Evolutionary conservation across 2,329 filamentous ascomycete species (phyloP).

Genomic region (Cytospora piceae): DNA sequence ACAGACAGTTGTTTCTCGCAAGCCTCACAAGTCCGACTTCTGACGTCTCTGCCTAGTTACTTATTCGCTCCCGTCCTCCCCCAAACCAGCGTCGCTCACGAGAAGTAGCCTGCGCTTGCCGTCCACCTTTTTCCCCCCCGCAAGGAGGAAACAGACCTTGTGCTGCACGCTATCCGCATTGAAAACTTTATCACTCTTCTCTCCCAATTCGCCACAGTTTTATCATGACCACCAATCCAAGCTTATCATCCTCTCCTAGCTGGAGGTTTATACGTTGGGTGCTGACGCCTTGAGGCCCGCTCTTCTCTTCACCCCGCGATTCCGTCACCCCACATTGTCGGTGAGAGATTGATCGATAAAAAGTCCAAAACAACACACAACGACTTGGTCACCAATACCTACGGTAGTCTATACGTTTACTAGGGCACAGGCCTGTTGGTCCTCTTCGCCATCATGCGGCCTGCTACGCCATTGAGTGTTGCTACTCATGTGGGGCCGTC

Average conservation of each 20-base stretch:
- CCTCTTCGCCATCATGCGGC: slow-evolving; percentile 39
- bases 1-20: slow-evolving; percentile 26
- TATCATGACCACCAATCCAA: slow-evolving; percentile 53
- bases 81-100: slow-evolving; percentile 13
- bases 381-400: slow-evolving; percentile 19
- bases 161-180: slow-evolving; percentile 29
- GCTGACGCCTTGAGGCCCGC: slow-evolving; percentile 45
- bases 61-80: slow-evolving; percentile 14
- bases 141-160: slow-evolving; percentile 18
- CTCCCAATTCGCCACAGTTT: slow-evolving; percentile 36
- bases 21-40: slow-evolving; percentile 26
- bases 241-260: slow-evolving; percentile 46
- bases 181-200: neutral
- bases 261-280: slow-evolving; percentile 51
- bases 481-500: slow-evolving; percentile 43
- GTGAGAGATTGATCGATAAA: slow-evolving; percentile 34
- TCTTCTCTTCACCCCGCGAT: slow-evolving; percentile 36
- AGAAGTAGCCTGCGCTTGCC: slow-evolving; percentile 13
- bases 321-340: slow-evolving; percentile 37
- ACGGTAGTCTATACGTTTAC: slow-evolving; percentile 13
- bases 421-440: neutral
- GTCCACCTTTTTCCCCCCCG: slow-evolving; percentile 13
- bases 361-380: slow-evolving; percentile 30
- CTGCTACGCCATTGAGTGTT: slow-evolving; percentile 42
- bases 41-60: slow-evolving; percentile 22